Percentiles rank a stretch among this genome's conserved stretches.
phyloP scores from a whole-genome alignment of 1,284 basidiomycete species.

The Pseudozyma hubeiensis region DNA sequence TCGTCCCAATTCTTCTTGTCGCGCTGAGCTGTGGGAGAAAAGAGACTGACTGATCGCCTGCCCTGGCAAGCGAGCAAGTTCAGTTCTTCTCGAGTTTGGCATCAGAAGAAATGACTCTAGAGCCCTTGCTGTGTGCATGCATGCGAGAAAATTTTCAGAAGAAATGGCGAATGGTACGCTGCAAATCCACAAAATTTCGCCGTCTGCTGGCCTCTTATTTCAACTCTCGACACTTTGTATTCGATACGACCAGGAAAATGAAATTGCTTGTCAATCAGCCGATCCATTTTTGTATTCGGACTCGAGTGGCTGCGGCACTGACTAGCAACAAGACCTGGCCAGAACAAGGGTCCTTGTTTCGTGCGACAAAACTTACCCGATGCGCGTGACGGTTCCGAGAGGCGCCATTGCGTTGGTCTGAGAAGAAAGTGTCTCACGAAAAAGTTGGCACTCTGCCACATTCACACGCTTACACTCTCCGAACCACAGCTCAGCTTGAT shows the following conservation, averaged over 20 bases:
- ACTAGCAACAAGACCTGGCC: conserved; percentile 1
- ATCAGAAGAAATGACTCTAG: neutral
- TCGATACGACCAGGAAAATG: neutral
- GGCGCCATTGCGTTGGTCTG: neutral
- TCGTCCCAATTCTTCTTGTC: conserved; percentile 13
- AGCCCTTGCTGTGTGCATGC: conserved; percentile 1
- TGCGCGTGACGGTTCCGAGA: conserved; percentile 20
- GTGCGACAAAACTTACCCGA: conserved; percentile 17
- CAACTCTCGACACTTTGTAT: conserved; percentile 1
- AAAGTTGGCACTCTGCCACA: conserved; percentile 1
- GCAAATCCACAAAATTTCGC: neutral
- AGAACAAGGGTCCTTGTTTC: neutral
- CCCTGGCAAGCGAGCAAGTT: no score
- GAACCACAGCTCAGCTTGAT: neutral
- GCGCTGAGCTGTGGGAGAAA: neutral
- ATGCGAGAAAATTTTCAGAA: conserved; percentile 41
- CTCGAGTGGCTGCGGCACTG: conserved; percentile 45
- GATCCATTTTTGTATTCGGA: neutral
- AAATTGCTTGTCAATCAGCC: neutral
- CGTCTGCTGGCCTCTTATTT: neutral
- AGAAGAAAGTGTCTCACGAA: conserved; percentile 20
- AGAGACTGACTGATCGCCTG: no score
- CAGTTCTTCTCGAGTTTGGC: no score
- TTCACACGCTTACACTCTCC: neutral
- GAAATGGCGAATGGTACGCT: conserved; percentile 11